Base-by-base conservation (phyloP, 1,139 yeast species). In the Debaryomyces coudertii region DNA sequence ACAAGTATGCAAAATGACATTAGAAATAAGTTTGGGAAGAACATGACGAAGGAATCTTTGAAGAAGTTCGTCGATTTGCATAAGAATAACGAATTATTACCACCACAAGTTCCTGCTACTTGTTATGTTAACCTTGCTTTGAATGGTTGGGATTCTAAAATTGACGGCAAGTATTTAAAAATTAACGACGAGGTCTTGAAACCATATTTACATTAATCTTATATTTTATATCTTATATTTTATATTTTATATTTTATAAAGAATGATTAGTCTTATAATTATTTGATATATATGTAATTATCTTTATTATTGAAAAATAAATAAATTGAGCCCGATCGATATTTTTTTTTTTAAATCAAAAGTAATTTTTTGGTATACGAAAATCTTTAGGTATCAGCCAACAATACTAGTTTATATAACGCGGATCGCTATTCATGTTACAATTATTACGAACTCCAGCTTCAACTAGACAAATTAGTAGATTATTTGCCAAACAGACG, bases 1-100 rank as follows among this genome's bases (percentile, higher is more conserved):
- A 90, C 98, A 0, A 73, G 71, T 16, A 92, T 92, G 97, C 98
- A 92, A 67, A 61, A 57, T 9, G 84, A 80, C 47, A 90, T 92
- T 47, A 79, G 97, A 58, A 84, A 80, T 20, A 60, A 57, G 48
- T 78, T 79, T 56, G 81, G 82, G 1, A 53, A 60, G 8, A 67
- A 69, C 30, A 89, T 90, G 96, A 69, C 75, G 1, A 68, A 73
- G 0, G 81, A 76, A 15, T 75, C 80, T 8, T 75, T 80, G 53
- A 66, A 79, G 46, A 71, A 82, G 53, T 90, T 90, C 63, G 67
- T 73, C 4, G 83, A 81, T 39, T 68, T 90, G 47, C 81, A 87
- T 58, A 55, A 68, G 23, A 69, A 77, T 37, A 76, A 78, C 20
- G 68, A 80, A 52, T 73, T 90, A 47, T 68, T 87, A 28, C 73